These are phyloP conservation scores for Gryganskiella cystojenkinii DNA, from an alignment of 192 early-diverging fungal genomes.

Conservation along the genomic window DNA sequence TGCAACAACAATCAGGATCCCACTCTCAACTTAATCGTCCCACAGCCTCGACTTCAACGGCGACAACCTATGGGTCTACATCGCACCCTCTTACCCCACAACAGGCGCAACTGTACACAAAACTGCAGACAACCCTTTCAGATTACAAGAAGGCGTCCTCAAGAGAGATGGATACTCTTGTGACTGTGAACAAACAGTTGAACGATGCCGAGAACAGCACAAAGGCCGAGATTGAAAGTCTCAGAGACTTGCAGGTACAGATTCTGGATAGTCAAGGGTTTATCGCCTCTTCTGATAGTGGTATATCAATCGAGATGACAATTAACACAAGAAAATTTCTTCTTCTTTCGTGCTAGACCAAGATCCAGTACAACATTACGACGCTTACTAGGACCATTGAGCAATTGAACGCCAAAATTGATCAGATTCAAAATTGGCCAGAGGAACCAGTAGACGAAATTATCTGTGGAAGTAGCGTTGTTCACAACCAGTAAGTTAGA, in stretches of 20 bases:
- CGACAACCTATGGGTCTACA: slow-evolving; percentile 17
- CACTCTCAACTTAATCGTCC: slow-evolving; percentile 38
- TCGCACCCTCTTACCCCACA: slow-evolving; percentile 48
- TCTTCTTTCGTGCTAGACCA: slow-evolving; percentile 46
- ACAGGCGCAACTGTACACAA: slow-evolving; percentile 71
- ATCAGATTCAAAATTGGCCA: slow-evolving; percentile 62
- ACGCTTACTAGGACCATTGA: slow-evolving; percentile 70
- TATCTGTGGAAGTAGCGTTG: slow-evolving; percentile 68
- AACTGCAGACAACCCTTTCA: slow-evolving; percentile 56
- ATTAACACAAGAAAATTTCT: too few relatives aligned
- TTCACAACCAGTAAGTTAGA: slow-evolving; percentile 76
- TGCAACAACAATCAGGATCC: slow-evolving; percentile 30
- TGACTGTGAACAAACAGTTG: slow-evolving; percentile 74
- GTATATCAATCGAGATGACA: too few relatives aligned
- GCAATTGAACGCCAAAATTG: slow-evolving; percentile 65
- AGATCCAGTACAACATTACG: slow-evolving; percentile 72
- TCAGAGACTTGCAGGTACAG: slow-evolving; percentile 56
- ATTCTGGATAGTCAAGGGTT: too few relatives aligned
- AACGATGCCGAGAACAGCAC: slow-evolving; percentile 77
- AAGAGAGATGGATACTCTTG: slow-evolving; percentile 71
- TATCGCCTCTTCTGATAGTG: neutral
- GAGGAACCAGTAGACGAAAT: slow-evolving; percentile 74
- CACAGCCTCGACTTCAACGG: slow-evolving; percentile 7
- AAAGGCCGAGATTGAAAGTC: slow-evolving; percentile 65
- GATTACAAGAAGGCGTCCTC: slow-evolving; percentile 68